Conservation (phyloP, 2,329 filamentous ascomycete genomes). For the Aspergillus fumigatiaffinis region DNA sequence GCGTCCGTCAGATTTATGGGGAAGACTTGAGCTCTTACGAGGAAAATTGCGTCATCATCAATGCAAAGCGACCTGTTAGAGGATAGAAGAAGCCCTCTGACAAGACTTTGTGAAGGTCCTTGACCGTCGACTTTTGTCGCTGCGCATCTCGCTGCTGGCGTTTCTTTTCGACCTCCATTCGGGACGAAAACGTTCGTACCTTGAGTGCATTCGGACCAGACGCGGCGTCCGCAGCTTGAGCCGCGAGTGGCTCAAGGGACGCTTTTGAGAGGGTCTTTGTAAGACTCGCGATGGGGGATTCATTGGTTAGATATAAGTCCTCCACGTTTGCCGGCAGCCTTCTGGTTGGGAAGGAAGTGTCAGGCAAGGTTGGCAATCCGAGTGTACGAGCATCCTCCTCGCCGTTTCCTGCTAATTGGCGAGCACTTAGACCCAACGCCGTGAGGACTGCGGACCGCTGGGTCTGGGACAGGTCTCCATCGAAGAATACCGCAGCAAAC, state of each 20-base stretch:
- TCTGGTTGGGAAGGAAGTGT: slow-evolving; percentile 71
- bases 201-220: slow-evolving; percentile 83
- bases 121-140: slow-evolving; percentile 61
- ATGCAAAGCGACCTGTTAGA: slow-evolving; percentile 73
- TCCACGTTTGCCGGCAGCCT: slow-evolving; percentile 70
- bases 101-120: slow-evolving; percentile 73
- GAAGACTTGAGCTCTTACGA: slow-evolving; percentile 31
- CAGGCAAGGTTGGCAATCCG: slow-evolving; percentile 29
- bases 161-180: slow-evolving; percentile 62
- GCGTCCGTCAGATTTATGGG: background rate
- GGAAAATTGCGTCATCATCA: slow-evolving; percentile 54
- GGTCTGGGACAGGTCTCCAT: slow-evolving; percentile 83
- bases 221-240: slow-evolving; percentile 71
- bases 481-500: slow-evolving; percentile 82
- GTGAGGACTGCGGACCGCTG: slow-evolving; percentile 80
- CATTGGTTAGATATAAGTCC: slow-evolving; percentile 57
- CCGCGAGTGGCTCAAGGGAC: slow-evolving; percentile 78
- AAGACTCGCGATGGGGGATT: slow-evolving; percentile 63
- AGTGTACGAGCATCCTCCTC: slow-evolving; percentile 46
- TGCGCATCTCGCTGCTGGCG: slow-evolving; percentile 39
- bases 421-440: slow-evolving; percentile 73
- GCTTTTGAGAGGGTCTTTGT: slow-evolving; percentile 63
- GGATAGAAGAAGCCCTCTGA: slow-evolving; percentile 80
- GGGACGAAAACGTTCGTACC: slow-evolving; percentile 80
- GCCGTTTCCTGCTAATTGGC: slow-evolving; percentile 78